These are phyloP conservation scores for Boletus rubescentipes DNA, from an alignment of 768 basidiomycete genomes.

Conservation along the genomic window DNA sequence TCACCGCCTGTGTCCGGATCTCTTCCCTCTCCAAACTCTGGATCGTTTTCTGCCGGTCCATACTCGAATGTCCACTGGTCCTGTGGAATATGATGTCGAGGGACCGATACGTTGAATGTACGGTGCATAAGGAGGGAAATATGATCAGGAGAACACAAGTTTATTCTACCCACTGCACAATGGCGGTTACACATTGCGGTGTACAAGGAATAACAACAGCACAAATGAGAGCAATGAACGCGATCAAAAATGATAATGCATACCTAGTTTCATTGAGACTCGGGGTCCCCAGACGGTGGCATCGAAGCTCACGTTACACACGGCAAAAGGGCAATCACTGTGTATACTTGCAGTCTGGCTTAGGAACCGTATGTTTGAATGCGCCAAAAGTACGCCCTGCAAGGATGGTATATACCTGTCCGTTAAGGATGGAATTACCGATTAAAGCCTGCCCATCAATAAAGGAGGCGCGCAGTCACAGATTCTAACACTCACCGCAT, in stretches of 20 bases:
- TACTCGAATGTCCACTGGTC: conserved; percentile 86
- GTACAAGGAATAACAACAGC: background rate
- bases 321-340: conserved; percentile 82
- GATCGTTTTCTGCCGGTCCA: conserved; percentile 77
- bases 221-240: background rate
- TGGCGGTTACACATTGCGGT: background rate
- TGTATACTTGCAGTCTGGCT: conserved; percentile 64
- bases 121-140: conserved; percentile 85
- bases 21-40: conserved; percentile 55
- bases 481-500: conserved; percentile 71
- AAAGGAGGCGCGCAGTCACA: conserved; percentile 1
- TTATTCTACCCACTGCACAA: conserved; percentile 75
- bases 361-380: conserved; percentile 74
- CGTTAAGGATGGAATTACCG: background rate
- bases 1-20: conserved; percentile 21
- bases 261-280: conserved; percentile 78
- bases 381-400: conserved; percentile 81
- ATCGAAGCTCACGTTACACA: conserved; percentile 74
- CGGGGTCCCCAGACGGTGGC: conserved; percentile 88
- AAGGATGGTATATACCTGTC: conserved; percentile 87
- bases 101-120: conserved; percentile 95
- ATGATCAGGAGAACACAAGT: conserved; percentile 88
- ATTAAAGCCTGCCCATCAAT: conserved; percentile 3
- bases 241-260: conserved; percentile 23
- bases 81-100: conserved; percentile 82